These are phyloP conservation scores for Hemileccinum rubropunctum DNA, from an alignment of 768 basidiomycete species.

Conservation along the genomic window DNA sequence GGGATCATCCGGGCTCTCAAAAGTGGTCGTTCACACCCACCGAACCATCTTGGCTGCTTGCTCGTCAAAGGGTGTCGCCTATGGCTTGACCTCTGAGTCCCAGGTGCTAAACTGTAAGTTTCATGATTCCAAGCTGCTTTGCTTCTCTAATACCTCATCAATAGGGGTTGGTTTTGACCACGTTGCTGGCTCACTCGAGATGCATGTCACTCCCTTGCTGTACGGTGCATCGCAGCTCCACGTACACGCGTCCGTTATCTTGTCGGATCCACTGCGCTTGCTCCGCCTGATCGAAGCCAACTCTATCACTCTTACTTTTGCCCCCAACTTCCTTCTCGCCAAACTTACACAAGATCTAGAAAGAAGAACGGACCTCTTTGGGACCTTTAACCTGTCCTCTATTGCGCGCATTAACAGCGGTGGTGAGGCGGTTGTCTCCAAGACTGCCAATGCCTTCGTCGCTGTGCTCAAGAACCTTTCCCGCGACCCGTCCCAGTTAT, in stretches of 20 bases:
- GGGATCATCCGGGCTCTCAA: slow-evolving; percentile 41
- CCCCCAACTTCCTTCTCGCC: slow-evolving; percentile 42
- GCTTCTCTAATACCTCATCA: background rate
- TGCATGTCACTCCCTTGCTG: slow-evolving; percentile 34
- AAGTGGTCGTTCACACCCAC: slow-evolving; percentile 38
- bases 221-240: slow-evolving; percentile 24
- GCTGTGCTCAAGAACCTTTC: slow-evolving; percentile 27
- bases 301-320: slow-evolving; percentile 31
- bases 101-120: slow-evolving; percentile 36
- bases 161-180: slow-evolving; percentile 42
- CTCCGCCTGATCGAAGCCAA: slow-evolving; percentile 32
- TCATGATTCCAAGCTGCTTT: background rate
- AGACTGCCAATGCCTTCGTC: slow-evolving; percentile 35
- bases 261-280: slow-evolving; percentile 14
- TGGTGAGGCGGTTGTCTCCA: slow-evolving; percentile 40
- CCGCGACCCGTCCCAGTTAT: slow-evolving; percentile 13
- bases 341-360: slow-evolving; percentile 35
- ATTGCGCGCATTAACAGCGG: slow-evolving; percentile 39
- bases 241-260: slow-evolving; percentile 15
- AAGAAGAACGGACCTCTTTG: too few species aligned
- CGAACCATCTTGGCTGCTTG: slow-evolving; percentile 34
- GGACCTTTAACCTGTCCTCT: slow-evolving; percentile 32
- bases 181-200: slow-evolving; percentile 40
- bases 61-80: slow-evolving; percentile 31
- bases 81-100: slow-evolving; percentile 30